A percentile compares a stretch with the other conserved stretches of the same genome.
These are phyloP conservation scores for Maudiozyma turicensis DNA, from an alignment of 805 yeast genomes.

Conservation along the genomic window DNA sequence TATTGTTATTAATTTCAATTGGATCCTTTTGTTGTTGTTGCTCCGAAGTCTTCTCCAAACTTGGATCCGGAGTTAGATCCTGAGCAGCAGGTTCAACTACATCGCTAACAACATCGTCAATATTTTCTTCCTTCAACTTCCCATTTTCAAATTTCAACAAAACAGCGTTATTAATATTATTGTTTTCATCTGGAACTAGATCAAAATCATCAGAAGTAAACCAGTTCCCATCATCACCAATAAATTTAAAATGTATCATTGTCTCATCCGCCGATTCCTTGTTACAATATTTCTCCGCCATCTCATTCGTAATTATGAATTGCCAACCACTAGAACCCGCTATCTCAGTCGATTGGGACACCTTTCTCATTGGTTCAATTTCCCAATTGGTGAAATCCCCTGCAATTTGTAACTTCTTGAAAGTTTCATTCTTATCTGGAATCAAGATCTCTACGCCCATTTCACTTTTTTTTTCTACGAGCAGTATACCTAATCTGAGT, in stretches of 20 bases:
- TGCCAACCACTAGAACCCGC: conserved; percentile 10
- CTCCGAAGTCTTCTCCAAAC: background rate
- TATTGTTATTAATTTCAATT: background rate
- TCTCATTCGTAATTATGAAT: conserved; percentile 13
- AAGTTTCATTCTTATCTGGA: background rate
- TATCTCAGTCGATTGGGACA: background rate
- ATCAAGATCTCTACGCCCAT: conserved; percentile 1
- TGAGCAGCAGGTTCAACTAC: background rate
- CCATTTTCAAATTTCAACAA: conserved; percentile 11
- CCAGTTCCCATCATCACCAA: conserved; percentile 24
- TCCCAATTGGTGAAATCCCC: conserved; percentile 33
- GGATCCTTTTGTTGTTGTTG: background rate
- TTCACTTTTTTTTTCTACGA: no score
- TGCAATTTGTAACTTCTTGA: conserved; percentile 26
- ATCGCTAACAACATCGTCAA: background rate
- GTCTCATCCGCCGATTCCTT: conserved; percentile 6
- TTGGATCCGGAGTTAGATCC: conserved; percentile 1
- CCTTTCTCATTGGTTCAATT: conserved; percentile 10
- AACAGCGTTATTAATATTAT: conserved; percentile 31
- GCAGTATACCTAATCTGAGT: no score
- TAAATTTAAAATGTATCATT: conserved; percentile 20
- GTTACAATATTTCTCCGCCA: background rate
- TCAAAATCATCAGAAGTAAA: conserved; percentile 23
- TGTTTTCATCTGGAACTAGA: conserved; percentile 28
- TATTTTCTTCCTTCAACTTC: background rate